Evolutionary conservation across 2,329 filamentous ascomycete genomes (phyloP), one percentile per base, ranked within the genome.

Genomic region (Verticillium longisporum): DNA sequence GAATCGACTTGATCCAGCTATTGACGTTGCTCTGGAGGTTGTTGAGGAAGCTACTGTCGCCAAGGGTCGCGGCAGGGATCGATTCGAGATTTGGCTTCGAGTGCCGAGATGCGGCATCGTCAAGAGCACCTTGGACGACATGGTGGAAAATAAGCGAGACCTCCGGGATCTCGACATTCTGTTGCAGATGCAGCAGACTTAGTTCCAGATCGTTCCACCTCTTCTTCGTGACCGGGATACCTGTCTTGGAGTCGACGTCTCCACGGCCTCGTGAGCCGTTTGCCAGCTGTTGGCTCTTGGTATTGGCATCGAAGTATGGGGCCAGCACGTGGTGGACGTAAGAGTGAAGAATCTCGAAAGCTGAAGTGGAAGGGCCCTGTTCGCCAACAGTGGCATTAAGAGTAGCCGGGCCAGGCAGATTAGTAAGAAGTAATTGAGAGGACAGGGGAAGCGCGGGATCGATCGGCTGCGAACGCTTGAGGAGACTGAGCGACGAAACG

Each of bases 1-100:
- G 94, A 66, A 99, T 99, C 11, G 94, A 96, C 78, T 96, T 96
- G 78, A 99, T 99, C 95, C 95, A 99, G 65, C 89, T 88, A 74
- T 98, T 99, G 63, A 98, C 95, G 57, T 89, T 95, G 58, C 91
- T 89, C 73, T 98, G 95, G 41, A 99, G 81, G 68, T 89, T 92
- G 75, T 99, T 99, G 69, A 97, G 88, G 67, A 99, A 96, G 11
- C 87, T 87, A 69, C 91, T 97, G 75, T 97, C 95, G 62, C 91
- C 88, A 37, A 97, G 80, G n/a, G 96, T 83, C 11, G 84, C 77
- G 9, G 84, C 70, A 2, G 92, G 89, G 56, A 99, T 90, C 63
- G 92, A 77, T 54, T 97, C 92, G 54, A 93, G 85, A 0, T 88
- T 86, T 1, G 92, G 87, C 66, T 89, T 89, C 18, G 82, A 78